Conservation (phyloP, 208 protist species). For the Trypanosoma theileri region DNA sequence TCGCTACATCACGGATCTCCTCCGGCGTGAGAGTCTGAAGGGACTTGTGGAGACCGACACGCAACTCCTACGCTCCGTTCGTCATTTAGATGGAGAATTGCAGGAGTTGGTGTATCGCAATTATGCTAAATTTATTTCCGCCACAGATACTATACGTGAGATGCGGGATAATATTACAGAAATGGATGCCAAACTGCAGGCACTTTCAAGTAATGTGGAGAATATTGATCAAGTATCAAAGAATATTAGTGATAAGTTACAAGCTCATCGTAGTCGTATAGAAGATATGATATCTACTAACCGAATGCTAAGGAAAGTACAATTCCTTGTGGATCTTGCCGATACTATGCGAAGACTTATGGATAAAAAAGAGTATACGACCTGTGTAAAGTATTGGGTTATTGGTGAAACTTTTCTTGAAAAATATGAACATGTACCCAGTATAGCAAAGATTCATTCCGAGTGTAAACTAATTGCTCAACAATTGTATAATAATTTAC, state of each 20-base stretch:
- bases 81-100: constrained; percentile 93
- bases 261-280: constrained; percentile 64
- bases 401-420: constrained; percentile 71
- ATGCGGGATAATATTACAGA: constrained; percentile 89
- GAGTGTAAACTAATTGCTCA: constrained; percentile 50
- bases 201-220: constrained; percentile 70
- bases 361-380: constrained; percentile 51
- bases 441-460: constrained; percentile 56
- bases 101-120: constrained; percentile 99
- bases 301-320: constrained; percentile 77
- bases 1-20: constrained; percentile 79
- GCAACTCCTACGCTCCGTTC: constrained; percentile 67
- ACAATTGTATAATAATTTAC: constrained; percentile 67
- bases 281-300: constrained; percentile 71
- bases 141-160: constrained; percentile 96
- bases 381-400: constrained; percentile 78
- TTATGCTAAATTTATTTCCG: constrained; percentile 98
- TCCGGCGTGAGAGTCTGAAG: constrained; percentile 67
- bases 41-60: constrained; percentile 83
- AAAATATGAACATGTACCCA: constrained; percentile 59
- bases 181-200: constrained; percentile 86
- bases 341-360: constrained; percentile 64
- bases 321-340: constrained; percentile 79
- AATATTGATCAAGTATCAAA: constrained; percentile 71
- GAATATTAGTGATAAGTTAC: constrained; percentile 54